phyloP scores from a whole-genome alignment of 2,329 filamentous ascomycete species.

The Aureobasidium lini region DNA sequence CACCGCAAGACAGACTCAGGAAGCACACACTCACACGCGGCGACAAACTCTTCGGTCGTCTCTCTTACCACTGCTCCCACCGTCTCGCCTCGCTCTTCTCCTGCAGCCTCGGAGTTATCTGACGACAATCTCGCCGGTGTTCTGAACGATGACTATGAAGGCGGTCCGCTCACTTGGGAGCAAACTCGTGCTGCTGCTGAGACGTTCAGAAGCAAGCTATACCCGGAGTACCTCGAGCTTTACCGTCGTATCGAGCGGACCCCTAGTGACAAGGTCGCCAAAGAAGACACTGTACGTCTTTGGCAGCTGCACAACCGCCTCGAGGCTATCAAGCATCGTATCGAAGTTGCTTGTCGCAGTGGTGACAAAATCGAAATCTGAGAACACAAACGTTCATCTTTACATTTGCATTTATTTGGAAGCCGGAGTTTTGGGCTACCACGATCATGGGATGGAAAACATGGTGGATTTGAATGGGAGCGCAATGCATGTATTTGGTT shows the following conservation, averaged over 20 bases:
- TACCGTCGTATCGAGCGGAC: constrained; percentile 38
- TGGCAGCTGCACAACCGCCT: constrained; percentile 48
- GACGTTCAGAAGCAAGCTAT: constrained; percentile 48
- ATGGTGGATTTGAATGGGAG: background rate
- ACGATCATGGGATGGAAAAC: background rate
- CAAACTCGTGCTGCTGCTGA: constrained; percentile 34
- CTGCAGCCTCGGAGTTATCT: constrained; percentile 8
- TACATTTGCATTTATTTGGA: background rate
- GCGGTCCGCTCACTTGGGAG: constrained; percentile 24
- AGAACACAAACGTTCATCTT: background rate
- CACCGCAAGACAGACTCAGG: constrained; percentile 28
- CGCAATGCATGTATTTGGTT: background rate
- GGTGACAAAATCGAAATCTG: background rate
- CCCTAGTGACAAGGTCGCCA: constrained; percentile 19
- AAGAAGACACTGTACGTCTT: constrained; percentile 44
- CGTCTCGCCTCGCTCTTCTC: constrained; percentile 16
- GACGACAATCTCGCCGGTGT: constrained; percentile 7
- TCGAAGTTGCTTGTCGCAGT: constrained; percentile 23
- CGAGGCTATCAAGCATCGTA: constrained; percentile 52
- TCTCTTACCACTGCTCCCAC: constrained; percentile 20
- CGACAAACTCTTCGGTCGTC: constrained; percentile 20
- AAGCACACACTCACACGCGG: constrained; percentile 24
- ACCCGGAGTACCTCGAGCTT: constrained; percentile 50
- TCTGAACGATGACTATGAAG: constrained; percentile 2
- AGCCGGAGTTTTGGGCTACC: background rate